These are phyloP conservation scores for Magnaporthiopsis incrustans DNA, from an alignment of 2,329 filamentous ascomycete genomes.

Conservation along the genomic window DNA sequence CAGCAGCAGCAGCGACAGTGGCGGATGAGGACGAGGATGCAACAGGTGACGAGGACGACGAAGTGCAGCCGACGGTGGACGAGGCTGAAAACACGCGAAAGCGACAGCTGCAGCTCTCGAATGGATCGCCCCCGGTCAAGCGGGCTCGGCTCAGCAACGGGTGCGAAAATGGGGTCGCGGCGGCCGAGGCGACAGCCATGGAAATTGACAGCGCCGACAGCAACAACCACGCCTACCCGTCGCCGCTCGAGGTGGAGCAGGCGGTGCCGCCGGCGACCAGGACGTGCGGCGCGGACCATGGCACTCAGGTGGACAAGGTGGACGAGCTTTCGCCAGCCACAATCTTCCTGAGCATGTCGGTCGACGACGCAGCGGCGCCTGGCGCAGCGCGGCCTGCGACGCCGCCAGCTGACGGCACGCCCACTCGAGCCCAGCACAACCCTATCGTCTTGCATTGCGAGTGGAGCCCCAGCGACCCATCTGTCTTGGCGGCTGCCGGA, in stretches of 20 bases:
- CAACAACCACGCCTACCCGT: slow-evolving; percentile 56
- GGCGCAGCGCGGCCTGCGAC: slow-evolving; percentile 17
- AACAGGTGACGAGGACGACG: slow-evolving; percentile 24
- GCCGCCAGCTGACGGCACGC: slow-evolving; percentile 24
- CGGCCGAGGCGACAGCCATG: slow-evolving; percentile 45
- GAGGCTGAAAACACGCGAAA: slow-evolving; percentile 40
- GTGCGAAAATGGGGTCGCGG: slow-evolving; percentile 46
- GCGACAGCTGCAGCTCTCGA: slow-evolving; percentile 38
- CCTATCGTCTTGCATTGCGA: slow-evolving; percentile 60
- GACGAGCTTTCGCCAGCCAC: slow-evolving; percentile 51
- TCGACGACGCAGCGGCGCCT: slow-evolving; percentile 25
- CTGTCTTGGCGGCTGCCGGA: slow-evolving; percentile 58
- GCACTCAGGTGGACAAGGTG: slow-evolving; percentile 57
- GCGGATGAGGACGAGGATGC: slow-evolving; percentile 23
- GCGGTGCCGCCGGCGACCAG: slow-evolving; percentile 42
- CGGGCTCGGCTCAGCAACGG: slow-evolving; percentile 54
- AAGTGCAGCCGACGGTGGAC: slow-evolving; percentile 24
- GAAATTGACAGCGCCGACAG: slow-evolving; percentile 48
- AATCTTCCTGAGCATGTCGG: slow-evolving; percentile 49
- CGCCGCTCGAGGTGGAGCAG: slow-evolving; percentile 51
- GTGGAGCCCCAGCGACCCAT: slow-evolving; percentile 59
- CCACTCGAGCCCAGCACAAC: slow-evolving; percentile 28
- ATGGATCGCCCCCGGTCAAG: slow-evolving; percentile 48
- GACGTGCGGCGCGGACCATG: slow-evolving; percentile 56
- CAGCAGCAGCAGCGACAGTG: slow-evolving; percentile 9